Evolutionary conservation across 768 basidiomycete species (phyloP), one percentile per base, ranked within the genome.

Genomic region (Suillus subaureus): DNA sequence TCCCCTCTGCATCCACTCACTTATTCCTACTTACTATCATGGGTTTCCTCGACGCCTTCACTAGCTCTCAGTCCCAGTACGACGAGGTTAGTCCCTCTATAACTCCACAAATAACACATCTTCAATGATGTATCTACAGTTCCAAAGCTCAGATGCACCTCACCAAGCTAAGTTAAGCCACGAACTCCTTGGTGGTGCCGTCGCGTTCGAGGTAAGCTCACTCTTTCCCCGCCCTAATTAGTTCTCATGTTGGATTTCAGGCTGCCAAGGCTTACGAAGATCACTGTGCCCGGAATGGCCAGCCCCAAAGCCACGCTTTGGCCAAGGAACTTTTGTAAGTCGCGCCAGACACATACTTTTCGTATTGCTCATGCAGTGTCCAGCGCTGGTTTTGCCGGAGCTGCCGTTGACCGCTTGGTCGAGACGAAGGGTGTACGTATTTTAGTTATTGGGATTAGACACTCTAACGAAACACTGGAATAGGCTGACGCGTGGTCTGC

Each of bases 221-320:
- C 9, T 15, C 9, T 23, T 28, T 39, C 1, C 40, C 33, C 16
- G 2, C 37, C 35, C 26, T 8, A 26, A 18, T 16, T n/a, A 52
- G 37, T 40, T 28, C 6, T 43, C 51, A 56, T 58, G n/a, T 23
- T 40, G 4, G 23, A 39, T 18, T 13, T 31, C 16, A 67, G 67
- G 67, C 67, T 16, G 67, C 67, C n/a, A 66, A 62, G 33, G 67
- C 67, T 23, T 67, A 66, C 23, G 65, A 67, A 47, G n/a, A 66
- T n/a, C 65, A 67, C 52, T 35, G 47, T 23, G 67, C 49, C 5
- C 15, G 0, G 31, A 51, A 66, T 9, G 67, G 67, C 26, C 23
- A 13, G 31, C 65, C 65, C 9, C 45, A 62, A 21, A 56, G 8
- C 60, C 67, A 67, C 39, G 67, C 67, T 23, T 26, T 61, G 64